These are phyloP conservation scores for Phallus indusiatus DNA, from an alignment of 768 basidiomycete genomes.

Conservation along the genomic window DNA sequence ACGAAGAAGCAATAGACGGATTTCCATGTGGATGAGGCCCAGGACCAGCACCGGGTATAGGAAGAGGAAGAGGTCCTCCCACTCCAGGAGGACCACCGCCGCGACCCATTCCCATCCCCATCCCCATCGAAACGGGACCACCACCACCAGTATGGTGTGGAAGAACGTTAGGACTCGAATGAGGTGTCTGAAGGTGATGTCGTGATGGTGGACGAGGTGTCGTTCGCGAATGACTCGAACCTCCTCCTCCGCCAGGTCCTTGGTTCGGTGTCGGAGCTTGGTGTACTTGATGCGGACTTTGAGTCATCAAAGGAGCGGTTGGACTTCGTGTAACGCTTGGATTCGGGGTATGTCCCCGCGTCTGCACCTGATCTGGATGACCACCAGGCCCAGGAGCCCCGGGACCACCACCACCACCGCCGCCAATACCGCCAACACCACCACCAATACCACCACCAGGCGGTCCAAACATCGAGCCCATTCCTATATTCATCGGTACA, in stretches of 20 bases:
- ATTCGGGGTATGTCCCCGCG: neutral
- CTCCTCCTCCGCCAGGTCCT: too few relatives aligned
- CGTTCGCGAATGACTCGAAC: neutral
- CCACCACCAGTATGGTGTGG: neutral
- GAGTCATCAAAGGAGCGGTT: constrained; percentile 14
- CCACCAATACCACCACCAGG: neutral
- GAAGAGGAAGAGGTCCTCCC: neutral
- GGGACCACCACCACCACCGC: too few relatives aligned
- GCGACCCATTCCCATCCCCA: neutral
- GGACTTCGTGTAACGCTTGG: neutral
- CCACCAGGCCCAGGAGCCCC: too few relatives aligned
- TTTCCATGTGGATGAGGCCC: too few relatives aligned
- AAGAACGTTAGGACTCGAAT: neutral
- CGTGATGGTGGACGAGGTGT: constrained; percentile 2
- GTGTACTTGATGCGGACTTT: neutral
- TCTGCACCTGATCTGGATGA: neutral
- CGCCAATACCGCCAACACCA: too few relatives aligned
- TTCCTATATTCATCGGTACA: neutral
- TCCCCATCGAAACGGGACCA: neutral
- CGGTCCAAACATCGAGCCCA: neutral
- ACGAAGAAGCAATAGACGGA: neutral
- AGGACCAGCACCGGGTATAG: neutral
- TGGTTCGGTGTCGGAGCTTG: neutral
- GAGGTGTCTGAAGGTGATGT: neutral
- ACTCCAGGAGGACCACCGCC: neutral